A percentile compares a stretch with the other conserved stretches of the same genome.
These are phyloP conservation scores for Discostella pseudostelligera DNA, from an alignment of 108 stramenopile genomes.

Conservation along the genomic window DNA sequence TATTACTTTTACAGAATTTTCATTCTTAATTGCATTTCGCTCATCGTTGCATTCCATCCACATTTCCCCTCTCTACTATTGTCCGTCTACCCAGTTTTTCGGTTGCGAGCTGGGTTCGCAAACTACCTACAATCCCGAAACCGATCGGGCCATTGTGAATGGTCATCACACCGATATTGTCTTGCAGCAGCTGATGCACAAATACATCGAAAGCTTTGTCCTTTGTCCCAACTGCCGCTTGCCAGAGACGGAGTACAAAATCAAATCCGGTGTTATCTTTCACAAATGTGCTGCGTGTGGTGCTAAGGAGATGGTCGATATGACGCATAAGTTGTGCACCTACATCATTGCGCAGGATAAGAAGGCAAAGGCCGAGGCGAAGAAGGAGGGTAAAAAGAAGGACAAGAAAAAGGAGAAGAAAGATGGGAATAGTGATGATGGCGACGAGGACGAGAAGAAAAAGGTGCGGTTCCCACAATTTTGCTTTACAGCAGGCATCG, in stretches of 20 bases:
- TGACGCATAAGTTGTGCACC: constrained; percentile 94
- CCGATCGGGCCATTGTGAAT: constrained; percentile 96
- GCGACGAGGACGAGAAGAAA: constrained; percentile 68
- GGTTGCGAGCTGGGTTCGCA: constrained; percentile 98
- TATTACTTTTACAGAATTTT: not conserved
- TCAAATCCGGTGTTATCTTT: constrained; percentile 89
- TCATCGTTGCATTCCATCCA: not conserved
- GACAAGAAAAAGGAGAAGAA: constrained; percentile 44
- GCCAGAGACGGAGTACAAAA: constrained; percentile 98
- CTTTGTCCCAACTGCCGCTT: constrained; percentile 95
- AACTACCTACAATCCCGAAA: constrained; percentile 90
- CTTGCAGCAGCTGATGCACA: constrained; percentile 88
- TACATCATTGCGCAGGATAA: constrained; percentile 89
- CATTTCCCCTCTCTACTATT: not conserved
- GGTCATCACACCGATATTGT: constrained; percentile 91
- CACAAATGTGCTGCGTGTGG: constrained; percentile 98
- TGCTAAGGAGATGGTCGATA: constrained; percentile 95
- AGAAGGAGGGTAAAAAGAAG: constrained; percentile 61
- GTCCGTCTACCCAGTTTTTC: constrained; percentile 68
- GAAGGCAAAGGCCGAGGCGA: constrained; percentile 81
- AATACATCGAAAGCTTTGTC: constrained; percentile 95
- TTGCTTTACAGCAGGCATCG: too few relatives aligned
- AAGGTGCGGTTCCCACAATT: constrained; percentile 44
- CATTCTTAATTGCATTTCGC: not conserved
- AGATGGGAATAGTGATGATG: constrained; percentile 39